phyloP scores from a whole-genome alignment of 148 eudicot species.

The Rhododendron mucronatum region DNA sequence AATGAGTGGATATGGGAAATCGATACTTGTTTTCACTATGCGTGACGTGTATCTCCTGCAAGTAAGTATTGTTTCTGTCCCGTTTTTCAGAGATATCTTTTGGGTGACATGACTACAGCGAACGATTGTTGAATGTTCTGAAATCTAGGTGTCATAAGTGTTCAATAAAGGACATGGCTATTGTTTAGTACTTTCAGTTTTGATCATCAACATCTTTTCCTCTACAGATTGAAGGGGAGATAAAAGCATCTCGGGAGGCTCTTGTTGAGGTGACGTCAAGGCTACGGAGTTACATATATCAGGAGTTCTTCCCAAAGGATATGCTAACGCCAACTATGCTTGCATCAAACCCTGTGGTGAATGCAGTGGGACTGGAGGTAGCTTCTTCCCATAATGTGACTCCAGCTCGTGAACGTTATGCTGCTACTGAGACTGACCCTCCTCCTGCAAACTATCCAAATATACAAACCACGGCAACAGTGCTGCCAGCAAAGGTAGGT shows the following conservation, averaged over 20 bases:
- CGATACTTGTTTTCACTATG: neutral
- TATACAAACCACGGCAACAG: conserved; percentile 28
- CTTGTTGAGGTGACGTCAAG: conserved; percentile 83
- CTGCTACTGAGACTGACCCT: conserved; percentile 41
- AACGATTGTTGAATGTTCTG: neutral
- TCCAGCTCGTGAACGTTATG: conserved; percentile 28
- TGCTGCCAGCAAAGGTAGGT: conserved; percentile 54
- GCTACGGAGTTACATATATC: conserved; percentile 61
- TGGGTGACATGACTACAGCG: neutral
- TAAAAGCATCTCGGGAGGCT: conserved; percentile 93
- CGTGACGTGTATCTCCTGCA: neutral
- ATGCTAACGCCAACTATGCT: conserved; percentile 34
- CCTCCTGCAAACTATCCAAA: conserved; percentile 36
- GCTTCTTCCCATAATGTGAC: conserved; percentile 35
- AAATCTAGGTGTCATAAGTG: neutral
- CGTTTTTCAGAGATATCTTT: neutral
- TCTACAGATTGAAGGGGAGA: conserved; percentile 87
- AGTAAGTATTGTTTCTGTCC: neutral
- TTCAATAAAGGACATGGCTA: neutral
- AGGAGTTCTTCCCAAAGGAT: conserved; percentile 58
- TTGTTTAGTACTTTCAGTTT: conserved; percentile 6
- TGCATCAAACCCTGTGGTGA: conserved; percentile 38
- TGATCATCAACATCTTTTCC: conserved; percentile 16
- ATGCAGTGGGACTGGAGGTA: conserved; percentile 35
- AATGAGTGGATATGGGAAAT: neutral